A percentile compares a stretch with the other conserved stretches of the same genome.
Conservation (phyloP, 305 asterid species). For the Fraxinus xanthoxyloides region DNA sequence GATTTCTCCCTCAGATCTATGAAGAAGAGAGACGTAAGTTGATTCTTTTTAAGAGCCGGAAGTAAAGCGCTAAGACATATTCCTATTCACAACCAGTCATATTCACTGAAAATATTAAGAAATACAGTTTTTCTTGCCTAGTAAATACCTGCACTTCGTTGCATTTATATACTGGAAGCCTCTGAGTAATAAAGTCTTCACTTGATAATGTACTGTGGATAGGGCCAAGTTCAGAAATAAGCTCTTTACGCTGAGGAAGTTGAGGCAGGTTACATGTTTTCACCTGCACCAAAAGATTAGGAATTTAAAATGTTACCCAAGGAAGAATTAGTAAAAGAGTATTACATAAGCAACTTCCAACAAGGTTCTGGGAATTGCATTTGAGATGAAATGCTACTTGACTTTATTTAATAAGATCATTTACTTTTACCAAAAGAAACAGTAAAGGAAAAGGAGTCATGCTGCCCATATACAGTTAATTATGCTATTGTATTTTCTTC, state of each 20-base stretch:
- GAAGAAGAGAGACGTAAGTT: conserved; percentile 20
- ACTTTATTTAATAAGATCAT: conserved; percentile 2
- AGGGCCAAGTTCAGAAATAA: conserved; percentile 65
- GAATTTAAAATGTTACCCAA: neutral
- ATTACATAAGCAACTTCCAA: conserved; percentile 11
- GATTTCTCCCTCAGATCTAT: neutral
- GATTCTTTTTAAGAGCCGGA: conserved; percentile 23
- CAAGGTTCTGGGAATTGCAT: neutral
- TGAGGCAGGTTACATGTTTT: conserved; percentile 59
- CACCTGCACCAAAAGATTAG: conserved; percentile 47
- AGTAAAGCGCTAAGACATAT: conserved; percentile 4
- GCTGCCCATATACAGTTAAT: neutral
- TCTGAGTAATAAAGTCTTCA: conserved; percentile 50
- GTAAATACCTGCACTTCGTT: conserved; percentile 65
- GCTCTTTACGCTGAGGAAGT: conserved; percentile 70
- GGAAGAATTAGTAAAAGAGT: neutral
- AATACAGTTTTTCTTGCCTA: neutral
- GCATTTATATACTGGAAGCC: conserved; percentile 76
- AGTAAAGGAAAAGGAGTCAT: neutral
- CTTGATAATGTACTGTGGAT: conserved; percentile 54
- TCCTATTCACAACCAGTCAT: neutral
- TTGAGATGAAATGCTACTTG: conserved; percentile 1
- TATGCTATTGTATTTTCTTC: neutral
- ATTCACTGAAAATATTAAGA: neutral
- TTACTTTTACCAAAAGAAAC: neutral